Evolutionary conservation across 2,329 filamentous ascomycete species (phyloP), one percentile per base, ranked within the genome.

Genomic region (Chaetomium sp.): DNA sequence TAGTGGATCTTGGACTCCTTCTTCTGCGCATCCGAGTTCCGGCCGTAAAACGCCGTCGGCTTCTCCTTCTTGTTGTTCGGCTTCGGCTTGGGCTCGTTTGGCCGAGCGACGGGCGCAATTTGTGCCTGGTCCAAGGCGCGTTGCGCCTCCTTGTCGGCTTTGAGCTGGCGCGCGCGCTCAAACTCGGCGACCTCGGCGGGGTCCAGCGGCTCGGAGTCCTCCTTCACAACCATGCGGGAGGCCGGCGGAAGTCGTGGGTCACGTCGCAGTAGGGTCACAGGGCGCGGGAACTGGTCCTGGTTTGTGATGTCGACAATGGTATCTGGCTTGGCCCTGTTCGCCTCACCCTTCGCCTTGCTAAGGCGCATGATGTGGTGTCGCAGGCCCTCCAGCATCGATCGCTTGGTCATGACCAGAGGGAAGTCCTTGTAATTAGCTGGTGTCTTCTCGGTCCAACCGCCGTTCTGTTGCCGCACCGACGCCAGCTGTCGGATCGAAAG

Each of bases 281-380:
- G 94, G 34, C 91, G 84, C 14, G 88, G 87, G 68, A 97, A 99
- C 51, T 95, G 85, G 5, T 85, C 77, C 62, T 92, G 85, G 63
- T 86, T 74, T 33, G 76, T 77, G 2, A 83, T 81, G 66, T 97
- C 86, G 58, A 89, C 68, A 36, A 84, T 79, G 63, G 87, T 86
- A 59, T 76, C 76, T 19, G 12, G 67, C 74, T 61, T 77, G 78
- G 64, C 76, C 59, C 86, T 79, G 56, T 73, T 68, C 34, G 87
- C 86, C 59, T 76, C 76, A 27, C n/a, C 67, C 74, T 60, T 77
- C 78, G 64, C 76, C 59, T 87, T 79, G 55, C 73, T 68, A 63
- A 99, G 85, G 63, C 89, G 86, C 77, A 96, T 91, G 60, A 95
- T 82, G 68, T 99, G 94, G 66, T 91, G 85, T 49, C 92, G 87